Evolutionary conservation across 257 asterid species (phyloP), one percentile per base, ranked within the genome.

Genomic region (Galeopsis tetrahit): DNA sequence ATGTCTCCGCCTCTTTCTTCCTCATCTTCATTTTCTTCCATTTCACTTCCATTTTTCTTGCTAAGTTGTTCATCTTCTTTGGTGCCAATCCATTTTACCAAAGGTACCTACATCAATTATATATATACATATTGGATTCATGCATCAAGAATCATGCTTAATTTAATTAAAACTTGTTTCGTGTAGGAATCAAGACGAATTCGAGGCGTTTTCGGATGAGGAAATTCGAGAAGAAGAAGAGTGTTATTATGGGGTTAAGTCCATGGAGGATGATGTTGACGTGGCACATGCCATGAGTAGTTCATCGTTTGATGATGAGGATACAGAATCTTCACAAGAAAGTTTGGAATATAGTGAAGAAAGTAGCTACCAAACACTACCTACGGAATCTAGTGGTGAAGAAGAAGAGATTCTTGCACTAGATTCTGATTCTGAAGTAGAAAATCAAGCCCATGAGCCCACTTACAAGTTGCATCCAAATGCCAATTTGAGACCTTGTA

Each of bases 51-150:
- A 84, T 90, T 71, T 81, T 87, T 11, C 93, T 93, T 59, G 79
- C 88, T 66, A 85, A 82, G 64, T 49, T 89, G 69, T 87, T 93
- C 86, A 68, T 70, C 72, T 86, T 89, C 78, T 79, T 90, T 58
- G 98, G 97, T 42, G 98, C 89, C 77, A 86, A 85, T 69, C 90
- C 89, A 4, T 87, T 89, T 69, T 78, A 81, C 83, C 88, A 76
- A 70, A 90, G 97, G 98, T 90, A 14, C 13, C 8, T 34, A 7
- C 43, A 2, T 21, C 28, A n/a, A n/a, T n/a, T n/a, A n/a, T n/a
- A n/a, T n/a, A 0, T 21, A 21, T 21, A 21, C 28, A 21, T 21
- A 21, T 21, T 21, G 28, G 28, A 21, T 21, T 21, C 28, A 21
- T 21, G 28, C 28, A 21, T 21, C 28, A 21, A 21, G 28, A 21